These are phyloP conservation scores for Penicillium goetzii DNA, from an alignment of 495 filamentous ascomycete species.

Conservation along the genomic window DNA sequence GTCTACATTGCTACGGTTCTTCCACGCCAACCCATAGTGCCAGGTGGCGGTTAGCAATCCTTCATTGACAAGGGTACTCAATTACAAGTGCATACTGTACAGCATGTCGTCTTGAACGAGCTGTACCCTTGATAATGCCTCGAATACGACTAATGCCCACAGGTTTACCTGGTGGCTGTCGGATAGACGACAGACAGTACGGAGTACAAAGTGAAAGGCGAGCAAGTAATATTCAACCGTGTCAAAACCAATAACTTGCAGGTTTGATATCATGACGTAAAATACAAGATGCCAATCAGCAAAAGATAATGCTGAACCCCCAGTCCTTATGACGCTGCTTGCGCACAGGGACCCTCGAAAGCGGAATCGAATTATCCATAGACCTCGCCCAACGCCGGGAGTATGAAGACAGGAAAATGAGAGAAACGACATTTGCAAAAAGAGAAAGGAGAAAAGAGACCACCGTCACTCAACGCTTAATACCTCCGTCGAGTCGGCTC, in stretches of 20 bases:
- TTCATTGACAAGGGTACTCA: neutral
- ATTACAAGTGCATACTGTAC: neutral
- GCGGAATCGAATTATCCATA: constrained; percentile 26
- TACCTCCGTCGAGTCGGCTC: constrained; percentile 73
- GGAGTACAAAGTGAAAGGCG: neutral
- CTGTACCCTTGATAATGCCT: neutral
- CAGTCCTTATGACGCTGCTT: constrained; percentile 21
- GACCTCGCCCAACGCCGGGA: constrained; percentile 39
- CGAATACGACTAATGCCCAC: neutral
- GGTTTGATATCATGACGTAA: constrained; percentile 32
- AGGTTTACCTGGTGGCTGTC: neutral
- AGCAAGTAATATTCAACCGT: neutral
- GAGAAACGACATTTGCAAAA: constrained; percentile 21
- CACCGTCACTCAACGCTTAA: constrained; percentile 39
- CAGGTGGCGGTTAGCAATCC: neutral
- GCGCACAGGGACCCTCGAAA: constrained; percentile 21
- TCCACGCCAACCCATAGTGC: neutral
- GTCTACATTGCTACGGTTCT: neutral
- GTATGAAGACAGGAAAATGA: constrained; percentile 16
- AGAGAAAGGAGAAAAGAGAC: constrained; percentile 13
- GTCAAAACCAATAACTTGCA: constrained; percentile 20
- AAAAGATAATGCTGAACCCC: constrained; percentile 25
- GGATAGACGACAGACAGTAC: neutral
- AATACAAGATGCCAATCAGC: constrained; percentile 28
- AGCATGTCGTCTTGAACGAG: no score